Percentiles rank a stretch among this genome's conserved stretches.
These are phyloP conservation scores for Magnusiomyces sp. DNA, from an alignment of 1,139 yeast species.

Conservation along the genomic window DNA sequence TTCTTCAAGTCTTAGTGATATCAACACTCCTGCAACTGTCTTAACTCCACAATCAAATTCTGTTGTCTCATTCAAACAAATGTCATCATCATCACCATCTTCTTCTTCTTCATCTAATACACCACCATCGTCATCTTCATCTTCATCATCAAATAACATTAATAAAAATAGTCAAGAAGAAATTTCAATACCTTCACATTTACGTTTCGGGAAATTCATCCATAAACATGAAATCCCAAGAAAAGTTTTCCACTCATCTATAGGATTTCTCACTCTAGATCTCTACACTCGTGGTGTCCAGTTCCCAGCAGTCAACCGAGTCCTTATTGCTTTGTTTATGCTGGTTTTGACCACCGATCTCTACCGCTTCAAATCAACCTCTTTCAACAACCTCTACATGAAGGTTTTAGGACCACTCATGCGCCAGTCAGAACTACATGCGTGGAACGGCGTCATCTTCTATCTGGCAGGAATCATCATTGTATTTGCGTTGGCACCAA, in stretches of 20 bases:
- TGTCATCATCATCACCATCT: too few relatives aligned
- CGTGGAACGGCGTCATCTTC: conserved; percentile 77
- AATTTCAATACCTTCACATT: conserved; percentile 28
- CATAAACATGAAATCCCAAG: conserved; percentile 84
- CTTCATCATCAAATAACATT: background rate
- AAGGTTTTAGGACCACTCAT: conserved; percentile 65
- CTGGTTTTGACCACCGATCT: conserved; percentile 57
- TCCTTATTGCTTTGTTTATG: conserved; percentile 44
- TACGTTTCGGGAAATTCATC: conserved; percentile 42
- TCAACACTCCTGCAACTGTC: too few relatives aligned
- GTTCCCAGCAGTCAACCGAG: conserved; percentile 46
- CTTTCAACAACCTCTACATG: conserved; percentile 58
- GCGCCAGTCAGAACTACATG: conserved; percentile 66
- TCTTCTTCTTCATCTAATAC: background rate
- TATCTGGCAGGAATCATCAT: conserved; percentile 69
- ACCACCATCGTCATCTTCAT: background rate
- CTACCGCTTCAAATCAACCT: conserved; percentile 52
- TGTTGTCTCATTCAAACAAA: too few relatives aligned
- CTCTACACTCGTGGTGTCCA: conserved; percentile 58
- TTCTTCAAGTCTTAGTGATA: too few relatives aligned
- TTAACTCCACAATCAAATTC: too few relatives aligned
- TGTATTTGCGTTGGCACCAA: conserved; percentile 62
- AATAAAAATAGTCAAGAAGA: background rate
- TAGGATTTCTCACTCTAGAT: conserved; percentile 71
- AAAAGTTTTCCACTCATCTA: conserved; percentile 77